Evolutionary conservation across 495 filamentous ascomycete genomes (phyloP).

Genomic region (Penicillium silybi): DNA sequence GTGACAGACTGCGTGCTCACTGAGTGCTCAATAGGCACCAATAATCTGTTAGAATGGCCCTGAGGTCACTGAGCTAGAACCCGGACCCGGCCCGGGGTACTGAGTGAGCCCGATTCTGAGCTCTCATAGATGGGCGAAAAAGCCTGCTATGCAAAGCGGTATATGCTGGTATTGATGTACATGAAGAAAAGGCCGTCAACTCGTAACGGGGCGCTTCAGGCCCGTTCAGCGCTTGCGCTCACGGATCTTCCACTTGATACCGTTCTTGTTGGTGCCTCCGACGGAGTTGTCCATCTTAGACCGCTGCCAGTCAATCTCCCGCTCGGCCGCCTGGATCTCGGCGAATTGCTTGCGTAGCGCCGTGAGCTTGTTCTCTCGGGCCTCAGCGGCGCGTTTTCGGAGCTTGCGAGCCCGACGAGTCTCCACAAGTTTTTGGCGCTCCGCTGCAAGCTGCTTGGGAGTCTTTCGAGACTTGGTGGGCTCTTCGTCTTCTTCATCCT

Average conservation of each 20-base stretch:
- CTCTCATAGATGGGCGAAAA: neutral
- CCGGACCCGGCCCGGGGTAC: neutral
- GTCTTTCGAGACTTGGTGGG: constrained; percentile 31
- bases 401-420: constrained; percentile 43
- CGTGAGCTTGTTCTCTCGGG: constrained; percentile 52
- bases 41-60: neutral
- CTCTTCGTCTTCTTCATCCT: constrained; percentile 28
- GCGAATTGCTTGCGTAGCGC: constrained; percentile 64
- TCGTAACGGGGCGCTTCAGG: constrained; percentile 11
- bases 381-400: constrained; percentile 47
- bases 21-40: neutral
- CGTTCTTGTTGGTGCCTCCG: constrained; percentile 74
- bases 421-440: constrained; percentile 38
- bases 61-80: neutral
- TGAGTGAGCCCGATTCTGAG: neutral
- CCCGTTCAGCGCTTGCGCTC: constrained; percentile 69
- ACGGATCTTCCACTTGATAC: constrained; percentile 76
- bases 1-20: neutral
- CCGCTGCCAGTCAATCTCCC: constrained; percentile 71
- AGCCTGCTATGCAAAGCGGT: neutral
- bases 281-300: constrained; percentile 78
- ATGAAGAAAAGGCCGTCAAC: constrained; percentile 18
- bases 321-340: constrained; percentile 67
- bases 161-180: constrained; percentile 23
- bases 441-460: constrained; percentile 37